Conservation (phyloP, 75 land plant species). For the Selaginella tamariscina region DNA sequence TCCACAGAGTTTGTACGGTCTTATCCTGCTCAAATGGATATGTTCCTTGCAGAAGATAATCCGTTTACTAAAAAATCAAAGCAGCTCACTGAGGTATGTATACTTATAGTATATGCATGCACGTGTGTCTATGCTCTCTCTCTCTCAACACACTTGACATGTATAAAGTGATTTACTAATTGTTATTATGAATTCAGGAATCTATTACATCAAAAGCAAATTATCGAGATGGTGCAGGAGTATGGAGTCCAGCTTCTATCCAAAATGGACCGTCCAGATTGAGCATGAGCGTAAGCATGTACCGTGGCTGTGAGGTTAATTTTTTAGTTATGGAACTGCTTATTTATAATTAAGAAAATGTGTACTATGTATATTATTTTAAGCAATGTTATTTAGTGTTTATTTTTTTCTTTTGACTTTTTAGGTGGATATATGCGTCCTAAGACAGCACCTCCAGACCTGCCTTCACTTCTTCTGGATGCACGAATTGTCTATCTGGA, state of each 20-base stretch:
- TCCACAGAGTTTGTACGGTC: slow-evolving; percentile 57
- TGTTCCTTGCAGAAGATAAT: slow-evolving; percentile 73
- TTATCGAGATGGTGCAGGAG: slow-evolving; percentile 54
- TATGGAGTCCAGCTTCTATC: slow-evolving; percentile 40
- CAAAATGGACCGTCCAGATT: slow-evolving; percentile 40
- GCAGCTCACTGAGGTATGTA: slow-evolving; percentile 47
- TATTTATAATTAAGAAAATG: too few relatives aligned
- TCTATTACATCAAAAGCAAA: slow-evolving; percentile 56
- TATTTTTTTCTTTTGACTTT: too few relatives aligned
- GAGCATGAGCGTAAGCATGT: slow-evolving; percentile 71
- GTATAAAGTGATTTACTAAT: too few relatives aligned
- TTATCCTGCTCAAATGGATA: slow-evolving; percentile 71
- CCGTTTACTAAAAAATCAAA: slow-evolving; percentile 43
- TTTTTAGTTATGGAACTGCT: too few relatives aligned
- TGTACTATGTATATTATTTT: too few relatives aligned
- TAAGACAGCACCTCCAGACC: slow-evolving; percentile 68
- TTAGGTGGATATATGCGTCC: slow-evolving; percentile 58
- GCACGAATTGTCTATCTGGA: slow-evolving; percentile 59
- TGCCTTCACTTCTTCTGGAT: slow-evolving; percentile 87
- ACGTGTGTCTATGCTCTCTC: too few relatives aligned
- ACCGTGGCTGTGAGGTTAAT: slow-evolving; percentile 47
- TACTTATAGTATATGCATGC: not conserved
- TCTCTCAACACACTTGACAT: too few relatives aligned
- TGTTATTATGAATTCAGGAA: slow-evolving; percentile 41
- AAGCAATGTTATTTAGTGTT: too few relatives aligned